Evolutionary conservation across 768 basidiomycete species (phyloP), one percentile per base, ranked within the genome.

Genomic region (Boletus subcaerulescens): DNA sequence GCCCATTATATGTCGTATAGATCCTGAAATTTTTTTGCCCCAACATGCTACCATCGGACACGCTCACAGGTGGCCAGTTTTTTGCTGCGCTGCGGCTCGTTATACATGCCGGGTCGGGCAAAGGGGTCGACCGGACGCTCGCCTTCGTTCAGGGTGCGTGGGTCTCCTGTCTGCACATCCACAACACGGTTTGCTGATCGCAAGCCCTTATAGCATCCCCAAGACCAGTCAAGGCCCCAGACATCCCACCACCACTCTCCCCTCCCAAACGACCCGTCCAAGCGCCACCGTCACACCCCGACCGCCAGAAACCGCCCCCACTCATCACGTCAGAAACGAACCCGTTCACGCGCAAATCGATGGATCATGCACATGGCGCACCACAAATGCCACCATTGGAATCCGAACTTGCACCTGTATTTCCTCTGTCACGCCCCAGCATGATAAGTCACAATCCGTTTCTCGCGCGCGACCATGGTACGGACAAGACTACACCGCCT

Each of bases 131-230:
- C 55, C 73, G 83, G 42, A 74, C 75, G 8, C 77, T 91, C 29
- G 88, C 86, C 0, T 92, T 92, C 59, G 78, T 86, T 2, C 90
- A 92, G 76, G 84, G 90, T 89, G 60, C 55, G 81, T 50, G 8
- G 8, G 3, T 55, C 24, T 29, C 17, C 22, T 31, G 24, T 53
- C 42, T 31, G 4, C 44, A 2, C 26, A 17, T 24, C 9, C 20
- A 5, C 20, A 4, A 44, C 29, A 10, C 11, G 13, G 15, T 6
- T 44, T 48, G 39, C 60, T 66, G 14, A 64, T 56, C 44, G 41
- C 44, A 26, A 55, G 11, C 32, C 15, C 18, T 42, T 36, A 5
- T 42, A 72, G 69, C 68, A 26, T 60, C 60, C 24, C 62, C 59
- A 6, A 47, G 17, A 32, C 31, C 47, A n/a, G 24, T 39, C 14